Evolutionary conservation across 176 grass and related monocot species (phyloP).

Genomic region (Juncus inflexus): DNA sequence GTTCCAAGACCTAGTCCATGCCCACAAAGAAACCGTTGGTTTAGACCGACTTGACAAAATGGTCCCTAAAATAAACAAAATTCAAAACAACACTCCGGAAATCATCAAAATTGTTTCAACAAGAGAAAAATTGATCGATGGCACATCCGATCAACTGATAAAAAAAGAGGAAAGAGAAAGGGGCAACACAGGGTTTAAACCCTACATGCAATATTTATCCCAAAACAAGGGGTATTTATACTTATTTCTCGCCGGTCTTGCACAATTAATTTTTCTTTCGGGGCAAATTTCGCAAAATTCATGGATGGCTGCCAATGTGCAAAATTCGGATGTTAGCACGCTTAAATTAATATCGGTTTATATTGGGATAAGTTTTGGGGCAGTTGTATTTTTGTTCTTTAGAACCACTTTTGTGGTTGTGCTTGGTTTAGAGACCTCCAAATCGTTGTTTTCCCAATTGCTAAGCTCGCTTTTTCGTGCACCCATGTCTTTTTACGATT

Average conservation of each 20-base stretch:
- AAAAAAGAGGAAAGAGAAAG: slow-evolving; percentile 86
- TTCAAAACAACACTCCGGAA: slow-evolving; percentile 30
- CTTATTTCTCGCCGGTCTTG: slow-evolving; percentile 35
- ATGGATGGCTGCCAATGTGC: slow-evolving; percentile 90
- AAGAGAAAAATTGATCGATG: slow-evolving; percentile 32
- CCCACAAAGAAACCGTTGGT: slow-evolving; percentile 58
- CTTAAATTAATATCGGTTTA: slow-evolving; percentile 80
- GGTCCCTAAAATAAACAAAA: slow-evolving; percentile 19
- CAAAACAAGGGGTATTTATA: slow-evolving; percentile 84
- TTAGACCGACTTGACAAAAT: slow-evolving; percentile 39
- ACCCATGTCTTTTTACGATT: slow-evolving; percentile 91
- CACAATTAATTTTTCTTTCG: slow-evolving; percentile 52
- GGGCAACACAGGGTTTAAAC: slow-evolving; percentile 69
- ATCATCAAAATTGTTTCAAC: slow-evolving; percentile 28
- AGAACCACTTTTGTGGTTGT: slow-evolving; percentile 47
- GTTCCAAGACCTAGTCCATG: slow-evolving; percentile 77
- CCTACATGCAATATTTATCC: slow-evolving; percentile 65
- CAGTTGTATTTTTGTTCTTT: slow-evolving; percentile 57
- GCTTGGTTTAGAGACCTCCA: slow-evolving; percentile 75
- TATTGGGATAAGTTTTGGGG: slow-evolving; percentile 51
- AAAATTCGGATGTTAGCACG: slow-evolving; percentile 55
- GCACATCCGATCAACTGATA: slow-evolving; percentile 55
- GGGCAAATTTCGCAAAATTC: slow-evolving; percentile 94
- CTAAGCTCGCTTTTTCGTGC: slow-evolving; percentile 68
- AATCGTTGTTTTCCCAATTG: slow-evolving; percentile 79